phyloP scores from a whole-genome alignment of 2,329 filamentous ascomycete species.

The Aspergillus hiratsukae region DNA sequence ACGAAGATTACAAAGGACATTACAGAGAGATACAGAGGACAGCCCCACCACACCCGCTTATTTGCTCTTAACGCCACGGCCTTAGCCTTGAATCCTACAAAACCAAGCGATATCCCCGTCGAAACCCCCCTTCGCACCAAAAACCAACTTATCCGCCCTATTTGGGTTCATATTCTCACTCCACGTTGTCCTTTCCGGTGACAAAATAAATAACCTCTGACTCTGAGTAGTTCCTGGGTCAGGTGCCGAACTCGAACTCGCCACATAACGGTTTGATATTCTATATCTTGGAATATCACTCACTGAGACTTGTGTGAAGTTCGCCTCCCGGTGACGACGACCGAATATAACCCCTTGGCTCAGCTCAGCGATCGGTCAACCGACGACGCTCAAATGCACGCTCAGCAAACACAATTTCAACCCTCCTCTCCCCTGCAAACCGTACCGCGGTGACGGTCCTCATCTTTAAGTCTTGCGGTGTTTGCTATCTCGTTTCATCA shows the following conservation, averaged over 20 bases:
- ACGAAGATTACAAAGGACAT: not conserved
- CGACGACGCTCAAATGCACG: constrained; percentile 43
- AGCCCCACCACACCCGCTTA: not conserved
- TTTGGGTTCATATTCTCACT: not conserved
- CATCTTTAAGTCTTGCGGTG: constrained; percentile 17
- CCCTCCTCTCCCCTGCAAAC: constrained; percentile 39
- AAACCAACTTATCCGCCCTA: not conserved
- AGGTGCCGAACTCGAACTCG: not conserved
- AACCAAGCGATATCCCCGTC: not conserved
- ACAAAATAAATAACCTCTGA: not conserved
- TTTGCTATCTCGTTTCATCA: constrained; percentile 13
- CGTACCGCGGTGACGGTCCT: constrained; percentile 43
- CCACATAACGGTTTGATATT: not conserved
- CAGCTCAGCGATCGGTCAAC: constrained; percentile 16
- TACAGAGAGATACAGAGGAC: not conserved
- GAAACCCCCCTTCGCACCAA: not conserved
- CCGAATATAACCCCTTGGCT: constrained; percentile 10
- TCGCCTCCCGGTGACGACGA: constrained; percentile 6
- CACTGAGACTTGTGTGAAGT: not conserved
- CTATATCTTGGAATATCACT: not conserved
- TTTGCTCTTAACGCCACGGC: not conserved
- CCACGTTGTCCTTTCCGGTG: not conserved
- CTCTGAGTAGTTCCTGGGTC: not conserved
- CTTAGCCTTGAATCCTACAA: not conserved
- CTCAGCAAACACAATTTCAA: constrained; percentile 34